Conservation (phyloP, 2,329 filamentous ascomycete genomes). For the Xylaria hypoxylon region DNA sequence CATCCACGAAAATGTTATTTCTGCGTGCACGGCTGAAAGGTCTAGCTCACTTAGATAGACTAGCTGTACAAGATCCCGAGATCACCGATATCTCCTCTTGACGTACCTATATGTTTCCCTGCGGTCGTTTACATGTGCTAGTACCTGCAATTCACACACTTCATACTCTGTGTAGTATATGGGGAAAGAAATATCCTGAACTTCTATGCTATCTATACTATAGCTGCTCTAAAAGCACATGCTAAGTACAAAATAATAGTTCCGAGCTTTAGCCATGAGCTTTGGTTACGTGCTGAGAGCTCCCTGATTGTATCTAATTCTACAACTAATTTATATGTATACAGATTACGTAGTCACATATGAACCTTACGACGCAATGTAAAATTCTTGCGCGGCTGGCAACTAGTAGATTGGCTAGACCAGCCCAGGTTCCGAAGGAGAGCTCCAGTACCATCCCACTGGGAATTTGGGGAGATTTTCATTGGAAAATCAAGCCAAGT, state of each 20-base stretch:
- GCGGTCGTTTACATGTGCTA: background rate
- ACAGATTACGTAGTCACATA: background rate
- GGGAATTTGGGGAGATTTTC: background rate
- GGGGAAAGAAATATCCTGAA: too few relatives aligned
- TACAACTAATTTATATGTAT: background rate
- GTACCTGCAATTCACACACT: background rate
- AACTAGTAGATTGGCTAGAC: background rate
- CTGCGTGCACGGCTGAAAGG: background rate
- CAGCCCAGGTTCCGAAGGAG: background rate
- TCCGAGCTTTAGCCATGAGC: too few relatives aligned
- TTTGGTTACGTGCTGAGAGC: background rate
- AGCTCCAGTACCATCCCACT: slow-evolving; percentile 16
- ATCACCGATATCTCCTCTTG: background rate
- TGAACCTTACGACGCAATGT: background rate
- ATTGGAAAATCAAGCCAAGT: background rate
- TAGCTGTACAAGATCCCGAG: background rate
- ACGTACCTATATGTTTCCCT: background rate
- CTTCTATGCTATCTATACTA: too few relatives aligned
- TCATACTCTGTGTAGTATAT: too few relatives aligned
- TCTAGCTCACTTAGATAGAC: background rate
- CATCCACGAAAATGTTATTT: slow-evolving; percentile 4
- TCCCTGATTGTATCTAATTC: too few relatives aligned
- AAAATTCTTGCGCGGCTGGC: background rate
- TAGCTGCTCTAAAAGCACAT: background rate
- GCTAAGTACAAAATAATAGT: background rate